A percentile compares a stretch with the other conserved stretches of the same genome.
These are phyloP conservation scores for Xerocomellus dryophilus DNA, from an alignment of 768 basidiomycete species.

Conservation along the genomic window DNA sequence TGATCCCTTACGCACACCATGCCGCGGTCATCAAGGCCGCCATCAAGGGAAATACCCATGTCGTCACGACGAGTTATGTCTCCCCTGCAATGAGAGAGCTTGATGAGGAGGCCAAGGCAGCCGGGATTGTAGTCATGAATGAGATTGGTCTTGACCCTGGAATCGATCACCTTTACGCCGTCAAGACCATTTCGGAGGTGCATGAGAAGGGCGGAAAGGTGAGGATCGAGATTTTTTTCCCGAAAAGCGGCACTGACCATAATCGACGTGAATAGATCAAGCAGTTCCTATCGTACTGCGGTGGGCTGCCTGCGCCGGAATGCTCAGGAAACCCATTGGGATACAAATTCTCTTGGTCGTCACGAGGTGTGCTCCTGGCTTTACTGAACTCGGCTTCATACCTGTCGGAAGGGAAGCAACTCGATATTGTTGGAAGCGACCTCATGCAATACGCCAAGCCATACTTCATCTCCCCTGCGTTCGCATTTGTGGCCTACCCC, in stretches of 20 bases:
- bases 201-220: slow-evolving; percentile 95
- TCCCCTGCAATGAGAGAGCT: slow-evolving; percentile 88
- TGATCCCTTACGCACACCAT: slow-evolving; percentile 95
- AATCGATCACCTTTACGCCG: slow-evolving; percentile 89
- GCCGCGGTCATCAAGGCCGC: slow-evolving; percentile 85
- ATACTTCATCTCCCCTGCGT: slow-evolving; percentile 93
- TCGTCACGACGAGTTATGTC: slow-evolving; percentile 95
- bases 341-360: slow-evolving; percentile 99
- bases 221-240: slow-evolving; percentile 8
- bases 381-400: slow-evolving; percentile 88
- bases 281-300: slow-evolving; percentile 91
- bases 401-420: slow-evolving; percentile 60
- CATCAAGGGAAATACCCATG: slow-evolving; percentile 79
- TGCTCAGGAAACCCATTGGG: slow-evolving; percentile 93
- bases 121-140: slow-evolving; percentile 93
- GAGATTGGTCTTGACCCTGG: slow-evolving; percentile 98
- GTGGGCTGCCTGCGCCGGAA: slow-evolving; percentile 91
- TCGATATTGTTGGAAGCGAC: slow-evolving; percentile 70
- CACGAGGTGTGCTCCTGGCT: slow-evolving; percentile 92
- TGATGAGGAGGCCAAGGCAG: slow-evolving; percentile 74
- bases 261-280: slow-evolving; percentile 56
- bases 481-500: slow-evolving; percentile 94
- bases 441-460: slow-evolving; percentile 91
- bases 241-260: background rate
- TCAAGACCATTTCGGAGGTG: slow-evolving; percentile 92